phyloP scores from a whole-genome alignment of 352 stramenopile genomes.

The Globisporangium acanthophoron region DNA sequence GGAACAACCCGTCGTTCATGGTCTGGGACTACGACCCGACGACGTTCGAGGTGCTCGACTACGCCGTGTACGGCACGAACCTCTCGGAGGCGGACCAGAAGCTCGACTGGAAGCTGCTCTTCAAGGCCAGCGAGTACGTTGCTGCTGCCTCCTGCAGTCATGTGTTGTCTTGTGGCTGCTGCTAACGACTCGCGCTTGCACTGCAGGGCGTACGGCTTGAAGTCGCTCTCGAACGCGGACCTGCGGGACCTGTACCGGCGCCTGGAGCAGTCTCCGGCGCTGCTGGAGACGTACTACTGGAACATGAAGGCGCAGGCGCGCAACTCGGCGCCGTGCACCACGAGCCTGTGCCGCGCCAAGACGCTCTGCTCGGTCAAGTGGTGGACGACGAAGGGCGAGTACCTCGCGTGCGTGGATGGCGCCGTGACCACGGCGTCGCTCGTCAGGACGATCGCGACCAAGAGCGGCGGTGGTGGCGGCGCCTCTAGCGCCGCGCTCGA shows the following conservation, averaged over 20 bases:
- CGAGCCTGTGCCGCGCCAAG: slow-evolving; percentile 43
- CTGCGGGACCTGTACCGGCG: slow-evolving; percentile 43
- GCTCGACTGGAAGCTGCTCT: slow-evolving; percentile 48
- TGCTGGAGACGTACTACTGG: slow-evolving; percentile 73
- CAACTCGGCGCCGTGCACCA: slow-evolving; percentile 34
- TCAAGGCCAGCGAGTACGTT: slow-evolving; percentile 33
- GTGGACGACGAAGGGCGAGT: slow-evolving; percentile 74
- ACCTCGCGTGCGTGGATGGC: slow-evolving; percentile 52
- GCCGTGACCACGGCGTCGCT: slow-evolving; percentile 14
- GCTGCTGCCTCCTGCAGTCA: neutral
- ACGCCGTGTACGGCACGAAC: slow-evolving; percentile 71
- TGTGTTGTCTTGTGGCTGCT: no score
- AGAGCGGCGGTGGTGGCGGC: neutral
- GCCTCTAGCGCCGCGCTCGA: neutral
- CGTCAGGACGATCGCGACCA: slow-evolving; percentile 10
- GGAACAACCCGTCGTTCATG: slow-evolving; percentile 90
- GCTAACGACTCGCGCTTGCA: no score
- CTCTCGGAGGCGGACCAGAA: slow-evolving; percentile 33
- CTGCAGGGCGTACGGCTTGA: slow-evolving; percentile 44
- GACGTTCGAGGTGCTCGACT: slow-evolving; percentile 72
- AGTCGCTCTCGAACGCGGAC: slow-evolving; percentile 33
- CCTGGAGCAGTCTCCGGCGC: slow-evolving; percentile 35
- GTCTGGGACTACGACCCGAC: slow-evolving; percentile 64
- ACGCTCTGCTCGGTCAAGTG: slow-evolving; percentile 72
- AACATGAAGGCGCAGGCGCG: slow-evolving; percentile 81